Conservation (phyloP, 2,329 filamentous ascomycete genomes). For the Erysiphe pulchra region DNA sequence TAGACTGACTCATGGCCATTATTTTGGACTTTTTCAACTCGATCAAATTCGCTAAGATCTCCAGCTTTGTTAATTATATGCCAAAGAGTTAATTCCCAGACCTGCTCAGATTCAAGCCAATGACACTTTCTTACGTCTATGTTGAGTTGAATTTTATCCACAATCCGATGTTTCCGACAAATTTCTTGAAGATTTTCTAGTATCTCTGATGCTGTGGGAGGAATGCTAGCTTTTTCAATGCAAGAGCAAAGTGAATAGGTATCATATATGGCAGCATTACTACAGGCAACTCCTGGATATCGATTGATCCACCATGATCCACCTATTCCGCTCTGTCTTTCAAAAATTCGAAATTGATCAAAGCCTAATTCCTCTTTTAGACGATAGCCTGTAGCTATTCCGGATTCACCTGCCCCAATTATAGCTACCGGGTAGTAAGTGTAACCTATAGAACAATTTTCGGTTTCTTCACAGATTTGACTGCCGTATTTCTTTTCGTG, state of each 20-base stretch:
- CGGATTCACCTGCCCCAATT: conserved; percentile 13
- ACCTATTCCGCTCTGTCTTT: conserved; percentile 26
- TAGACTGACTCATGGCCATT: conserved; percentile 22
- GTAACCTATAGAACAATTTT: conserved; percentile 15
- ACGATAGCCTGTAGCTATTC: conserved; percentile 12
- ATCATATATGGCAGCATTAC: conserved; percentile 24
- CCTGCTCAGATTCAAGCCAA: conserved; percentile 1
- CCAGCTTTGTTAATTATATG: conserved; percentile 25
- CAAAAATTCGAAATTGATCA: conserved; percentile 19
- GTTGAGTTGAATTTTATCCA: conserved; percentile 31
- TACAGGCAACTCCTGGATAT: conserved; percentile 9
- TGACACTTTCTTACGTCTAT: conserved; percentile 25
- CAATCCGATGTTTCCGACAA: conserved; percentile 26
- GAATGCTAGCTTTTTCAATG: conserved; percentile 40
- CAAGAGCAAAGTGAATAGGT: conserved; percentile 44
- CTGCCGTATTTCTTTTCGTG: conserved; percentile 7
- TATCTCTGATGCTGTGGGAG: conserved; percentile 43
- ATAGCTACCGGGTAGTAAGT: conserved; percentile 16
- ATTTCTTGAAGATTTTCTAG: conserved; percentile 37
- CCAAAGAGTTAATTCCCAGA: conserved; percentile 4
- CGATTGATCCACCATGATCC: conserved; percentile 29
- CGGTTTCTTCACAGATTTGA: conserved; percentile 16
- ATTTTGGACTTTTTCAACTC: conserved; percentile 17
- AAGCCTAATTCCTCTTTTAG: conserved; percentile 11
- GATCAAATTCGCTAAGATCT: conserved; percentile 23